Conservation (phyloP, 345 rosid species). For the Salix koriyanagi region DNA sequence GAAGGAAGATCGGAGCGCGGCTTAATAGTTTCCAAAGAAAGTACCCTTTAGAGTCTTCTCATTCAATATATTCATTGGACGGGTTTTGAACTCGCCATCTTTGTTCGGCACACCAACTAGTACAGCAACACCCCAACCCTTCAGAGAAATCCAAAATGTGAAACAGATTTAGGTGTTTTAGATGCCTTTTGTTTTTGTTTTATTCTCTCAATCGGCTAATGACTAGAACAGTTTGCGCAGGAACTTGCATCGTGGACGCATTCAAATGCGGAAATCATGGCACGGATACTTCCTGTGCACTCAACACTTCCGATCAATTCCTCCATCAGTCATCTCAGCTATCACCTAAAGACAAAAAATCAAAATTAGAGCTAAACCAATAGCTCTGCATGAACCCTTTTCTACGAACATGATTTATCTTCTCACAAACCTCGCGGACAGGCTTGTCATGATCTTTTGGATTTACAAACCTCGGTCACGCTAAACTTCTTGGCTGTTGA, state of each 20-base stretch:
- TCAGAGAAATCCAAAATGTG: slow-evolving; percentile 4
- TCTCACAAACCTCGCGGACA: no score
- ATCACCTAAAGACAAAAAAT: no score
- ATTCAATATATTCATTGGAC: slow-evolving; percentile 51
- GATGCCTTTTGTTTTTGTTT: neutral
- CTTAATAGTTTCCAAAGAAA: slow-evolving; percentile 63
- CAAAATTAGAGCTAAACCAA: no score
- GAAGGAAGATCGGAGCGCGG: slow-evolving; percentile 59
- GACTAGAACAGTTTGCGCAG: neutral
- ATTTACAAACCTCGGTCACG: no score
- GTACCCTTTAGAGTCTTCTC: slow-evolving; percentile 72
- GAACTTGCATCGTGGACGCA: neutral
- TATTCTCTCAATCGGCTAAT: neutral
- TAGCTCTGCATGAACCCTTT: no score
- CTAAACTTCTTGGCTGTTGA: no score
- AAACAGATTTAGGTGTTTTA: neutral
- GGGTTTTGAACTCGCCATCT: slow-evolving; percentile 58
- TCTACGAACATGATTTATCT: no score
- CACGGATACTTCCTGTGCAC: no score
- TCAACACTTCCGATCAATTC: no score
- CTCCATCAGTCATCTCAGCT: no score
- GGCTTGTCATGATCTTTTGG: no score
- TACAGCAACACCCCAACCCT: slow-evolving; percentile 84
- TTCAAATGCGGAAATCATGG: no score
- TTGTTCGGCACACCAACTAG: slow-evolving; percentile 64